Evolutionary conservation across 1,284 basidiomycete genomes (phyloP), one percentile per base, ranked within the genome.

Genomic region (Heterobasidion irregulare): DNA sequence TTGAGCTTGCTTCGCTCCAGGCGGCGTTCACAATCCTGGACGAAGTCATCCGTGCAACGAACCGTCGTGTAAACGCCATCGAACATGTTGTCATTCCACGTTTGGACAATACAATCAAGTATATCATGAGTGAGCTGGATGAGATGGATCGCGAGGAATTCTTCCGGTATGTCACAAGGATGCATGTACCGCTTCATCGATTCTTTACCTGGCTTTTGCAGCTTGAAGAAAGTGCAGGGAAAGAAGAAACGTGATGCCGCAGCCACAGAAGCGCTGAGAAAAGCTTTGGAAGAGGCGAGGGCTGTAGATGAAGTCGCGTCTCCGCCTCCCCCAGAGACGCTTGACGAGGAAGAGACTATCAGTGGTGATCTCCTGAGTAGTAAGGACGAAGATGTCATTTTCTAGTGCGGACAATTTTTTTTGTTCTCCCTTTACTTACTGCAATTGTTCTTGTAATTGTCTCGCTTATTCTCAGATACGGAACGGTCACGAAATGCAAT

Each of bases 71-170:
- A 36, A 99, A 99, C 66, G 97, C 97, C 4, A 97, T 99, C 64
- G 97, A 99, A 68, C 94, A 99, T 69, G 88, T 99, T 62, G 82
- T 99, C 65, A 98, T 99, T 57, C 97, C 97, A 12, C 81, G 88
- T 51, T 75, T 99, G 49, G 96, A 98, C 58, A 98, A 99, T 70
- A 99, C 97, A 6, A 94, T 99, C 77, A 92, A 90, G 65, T 98
- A 97, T 70, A 96, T 98, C 68, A 81, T 94, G 64, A 95, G 92
- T 60, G 93, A 96, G 71, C 73, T 98, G 56, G 94, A 98, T 64
- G 94, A 98, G 72, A 96, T 96, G 92, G 94, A 98, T 72, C 82
- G 94, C 62, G 94, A 98, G 70, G 94, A 98, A 69, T 98, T 98
- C 77, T 98, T 97, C 79, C 82, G 94, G 89, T 84, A 53, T 32